Evolutionary conservation across 116 monocot species (phyloP).

Genomic region (Cymodocea nodosa): DNA sequence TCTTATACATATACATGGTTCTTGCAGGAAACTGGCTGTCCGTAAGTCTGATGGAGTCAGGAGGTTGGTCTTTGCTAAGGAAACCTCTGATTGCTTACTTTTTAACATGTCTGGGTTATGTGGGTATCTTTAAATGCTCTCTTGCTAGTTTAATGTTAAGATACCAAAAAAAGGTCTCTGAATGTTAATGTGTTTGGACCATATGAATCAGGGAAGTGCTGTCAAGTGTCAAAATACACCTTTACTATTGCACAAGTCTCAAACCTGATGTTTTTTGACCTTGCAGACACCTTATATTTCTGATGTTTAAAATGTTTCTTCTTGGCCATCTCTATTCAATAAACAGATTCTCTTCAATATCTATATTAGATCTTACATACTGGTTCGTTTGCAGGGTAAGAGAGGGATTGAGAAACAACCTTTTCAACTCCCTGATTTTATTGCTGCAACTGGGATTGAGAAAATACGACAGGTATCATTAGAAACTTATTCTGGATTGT

Average conservation of each 20-base stretch:
- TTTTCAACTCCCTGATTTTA: slow-evolving; percentile 97
- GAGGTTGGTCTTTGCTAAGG: slow-evolving; percentile 52
- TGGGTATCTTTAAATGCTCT: slow-evolving; percentile 18
- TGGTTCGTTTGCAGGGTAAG: slow-evolving; percentile 71
- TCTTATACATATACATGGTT: slow-evolving; percentile 93
- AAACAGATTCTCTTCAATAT: background rate
- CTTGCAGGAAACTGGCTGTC: slow-evolving; percentile 84
- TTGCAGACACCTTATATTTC: slow-evolving; percentile 42
- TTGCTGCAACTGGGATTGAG: slow-evolving; percentile 98
- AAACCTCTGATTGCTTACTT: slow-evolving; percentile 34
- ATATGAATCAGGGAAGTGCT: background rate
- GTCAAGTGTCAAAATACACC: background rate
- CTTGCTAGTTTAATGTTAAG: background rate
- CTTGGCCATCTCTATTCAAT: background rate
- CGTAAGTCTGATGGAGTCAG: slow-evolving; percentile 42
- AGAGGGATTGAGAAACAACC: slow-evolving; percentile 98
- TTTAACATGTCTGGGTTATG: slow-evolving; percentile 28
- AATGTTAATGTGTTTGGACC: background rate
- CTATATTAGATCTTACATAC: slow-evolving; percentile 18
- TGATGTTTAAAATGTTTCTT: background rate
- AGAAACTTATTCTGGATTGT: background rate
- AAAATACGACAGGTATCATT: slow-evolving; percentile 83
- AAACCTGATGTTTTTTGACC: slow-evolving; percentile 35
- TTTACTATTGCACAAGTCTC: slow-evolving; percentile 7
- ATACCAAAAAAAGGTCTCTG: too few relatives aligned